These are phyloP conservation scores for Barnettozyma sucrosica DNA, from an alignment of 805 yeast genomes.

Conservation along the genomic window DNA sequence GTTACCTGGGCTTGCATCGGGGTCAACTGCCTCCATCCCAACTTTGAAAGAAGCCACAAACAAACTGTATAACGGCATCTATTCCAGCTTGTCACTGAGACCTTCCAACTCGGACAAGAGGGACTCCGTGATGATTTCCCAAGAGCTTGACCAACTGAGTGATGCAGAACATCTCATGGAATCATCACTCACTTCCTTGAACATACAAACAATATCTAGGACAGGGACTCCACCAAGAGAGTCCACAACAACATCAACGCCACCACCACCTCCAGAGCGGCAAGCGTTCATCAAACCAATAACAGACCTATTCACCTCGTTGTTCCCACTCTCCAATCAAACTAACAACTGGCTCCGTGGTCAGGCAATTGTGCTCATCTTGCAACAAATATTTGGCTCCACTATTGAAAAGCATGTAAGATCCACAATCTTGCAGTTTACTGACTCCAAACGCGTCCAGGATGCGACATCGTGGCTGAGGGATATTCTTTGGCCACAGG, in stretches of 20 bases:
- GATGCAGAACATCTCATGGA: not conserved
- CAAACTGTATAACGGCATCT: slow-evolving; percentile 17
- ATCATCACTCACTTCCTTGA: not conserved
- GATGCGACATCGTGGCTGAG: slow-evolving; percentile 31
- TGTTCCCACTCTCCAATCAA: slow-evolving; percentile 55
- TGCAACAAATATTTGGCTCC: slow-evolving; percentile 84
- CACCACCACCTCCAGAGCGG: slow-evolving; percentile 9
- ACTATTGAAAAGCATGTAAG: slow-evolving; percentile 62
- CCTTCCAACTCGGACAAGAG: slow-evolving; percentile 13
- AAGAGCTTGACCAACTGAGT: not conserved
- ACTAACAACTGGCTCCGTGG: slow-evolving; percentile 80
- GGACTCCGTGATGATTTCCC: slow-evolving; percentile 3
- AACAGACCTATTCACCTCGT: slow-evolving; percentile 63
- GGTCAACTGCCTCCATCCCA: slow-evolving; percentile 7
- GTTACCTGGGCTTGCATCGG: not conserved
- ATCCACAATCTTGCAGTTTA: slow-evolving; percentile 34
- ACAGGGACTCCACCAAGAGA: not conserved
- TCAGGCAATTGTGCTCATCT: slow-evolving; percentile 68
- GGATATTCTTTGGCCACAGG: slow-evolving; percentile 45
- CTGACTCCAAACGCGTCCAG: slow-evolving; percentile 42
- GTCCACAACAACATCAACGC: not conserved
- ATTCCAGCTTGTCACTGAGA: slow-evolving; percentile 12
- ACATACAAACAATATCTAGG: not conserved
- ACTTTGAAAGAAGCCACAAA: slow-evolving; percentile 19
- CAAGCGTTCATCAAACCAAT: slow-evolving; percentile 69